Evolutionary conservation across 1,139 yeast genomes (phyloP).

Genomic region (Pichia sp.): DNA sequence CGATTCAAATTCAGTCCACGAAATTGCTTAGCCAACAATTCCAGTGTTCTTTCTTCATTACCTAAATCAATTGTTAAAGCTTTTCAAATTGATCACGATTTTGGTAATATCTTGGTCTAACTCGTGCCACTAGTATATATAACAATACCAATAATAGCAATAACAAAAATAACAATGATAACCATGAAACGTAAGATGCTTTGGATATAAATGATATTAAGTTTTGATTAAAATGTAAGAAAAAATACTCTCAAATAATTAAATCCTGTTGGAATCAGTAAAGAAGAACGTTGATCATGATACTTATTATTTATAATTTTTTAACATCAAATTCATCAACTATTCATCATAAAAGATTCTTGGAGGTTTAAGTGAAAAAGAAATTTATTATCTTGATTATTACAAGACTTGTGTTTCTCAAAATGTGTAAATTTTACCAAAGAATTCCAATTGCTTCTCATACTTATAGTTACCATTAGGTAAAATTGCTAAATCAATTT

Average conservation of each 20-base stretch:
- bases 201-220: too few species aligned
- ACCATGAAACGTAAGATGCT: too few species aligned
- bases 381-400: conserved; percentile 18
- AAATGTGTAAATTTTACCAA: conserved; percentile 28
- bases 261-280: conserved; percentile 2
- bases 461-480: conserved; percentile 39
- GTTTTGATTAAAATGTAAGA: too few species aligned
- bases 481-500: conserved; percentile 32
- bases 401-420: conserved; percentile 20
- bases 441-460: conserved; percentile 37
- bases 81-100: too few species aligned
- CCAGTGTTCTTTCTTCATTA: too few species aligned
- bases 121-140: too few species aligned
- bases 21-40: too few species aligned
- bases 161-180: too few species aligned
- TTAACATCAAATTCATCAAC: not conserved
- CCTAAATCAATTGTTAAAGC: too few species aligned
- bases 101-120: too few species aligned
- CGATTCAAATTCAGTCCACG: too few species aligned
- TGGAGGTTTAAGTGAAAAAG: conserved; percentile 13
- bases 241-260: not conserved
- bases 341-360: conserved; percentile 10
- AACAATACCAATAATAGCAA: too few species aligned
- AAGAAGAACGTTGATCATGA: not conserved
- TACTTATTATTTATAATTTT: not conserved